Base-by-base conservation (phyloP, 768 basidiomycete species). In the Xerocomellus intermedius region DNA sequence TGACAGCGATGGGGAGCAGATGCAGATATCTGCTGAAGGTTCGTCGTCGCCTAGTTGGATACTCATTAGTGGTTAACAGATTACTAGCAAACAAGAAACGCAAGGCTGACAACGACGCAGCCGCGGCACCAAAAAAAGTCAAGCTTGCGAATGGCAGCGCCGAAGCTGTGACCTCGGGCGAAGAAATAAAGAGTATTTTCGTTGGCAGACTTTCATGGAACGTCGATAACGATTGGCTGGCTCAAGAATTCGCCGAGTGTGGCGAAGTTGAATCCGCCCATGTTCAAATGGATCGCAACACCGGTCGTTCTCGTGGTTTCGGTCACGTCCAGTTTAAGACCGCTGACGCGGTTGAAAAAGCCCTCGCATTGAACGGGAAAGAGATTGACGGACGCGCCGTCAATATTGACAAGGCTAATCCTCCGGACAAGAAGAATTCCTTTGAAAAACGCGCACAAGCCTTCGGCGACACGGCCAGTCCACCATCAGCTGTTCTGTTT, bases 121-220 rank as follows among this genome's bases (percentile, higher is more conserved):
- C 80, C 42, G 79, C 78, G 14, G 79, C 85, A 38, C 72, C 82
- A 36, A 96, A 98, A 81, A 96, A 96, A 74, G 81, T 78, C 63
- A 97, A 94, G 77, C 76, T 87, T 46, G 81, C 74, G 43, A 80
- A 86, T 62, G 85, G 77, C 53, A 73, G 72, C 30, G 71, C 72
- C 16, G 68, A 70, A 6, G 65, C 60, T 28, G 74, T 61, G 45
- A 68, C 69, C 42, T 65, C 74, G 1, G 38, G 28, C 10, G 79
- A 82, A 59, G 79, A 84, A 54, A 76, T 77, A 16, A 86, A 79
- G 64, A 86, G 88, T 37, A 81, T 98, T 63, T 98, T 95, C 67
- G 93, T 99, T 61, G 96, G 96, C 51, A 82, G 83, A 55, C 81
- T 99, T 42, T 95, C 93, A 13, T 99, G 95, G 95, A 91, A 90